Evolutionary conservation across 2,329 filamentous ascomycete genomes (phyloP).

Genomic region (Aspergillus neoniger): DNA sequence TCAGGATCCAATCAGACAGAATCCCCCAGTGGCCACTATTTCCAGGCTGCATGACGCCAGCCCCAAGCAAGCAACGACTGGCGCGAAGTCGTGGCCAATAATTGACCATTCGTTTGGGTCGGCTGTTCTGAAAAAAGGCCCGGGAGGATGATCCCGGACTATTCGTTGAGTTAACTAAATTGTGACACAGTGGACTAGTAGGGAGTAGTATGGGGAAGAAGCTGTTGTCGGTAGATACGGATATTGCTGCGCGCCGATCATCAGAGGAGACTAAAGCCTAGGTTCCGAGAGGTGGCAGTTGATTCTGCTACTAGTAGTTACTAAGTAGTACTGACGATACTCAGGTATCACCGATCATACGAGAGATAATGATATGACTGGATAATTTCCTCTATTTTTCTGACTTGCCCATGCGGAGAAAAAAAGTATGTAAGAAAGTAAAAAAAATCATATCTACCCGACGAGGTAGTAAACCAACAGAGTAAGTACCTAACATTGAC

Average conservation of each 20-base stretch:
- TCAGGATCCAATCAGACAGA: constrained; percentile 24
- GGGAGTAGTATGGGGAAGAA: constrained; percentile 9
- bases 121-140: constrained; percentile 9
- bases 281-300: not conserved
- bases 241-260: not conserved
- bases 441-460: not conserved
- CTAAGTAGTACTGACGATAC: not conserved
- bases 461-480: not conserved
- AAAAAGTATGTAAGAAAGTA: too few relatives aligned
- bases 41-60: constrained; percentile 38
- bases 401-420: too few relatives aligned
- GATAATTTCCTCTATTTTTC: too few relatives aligned
- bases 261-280: not conserved
- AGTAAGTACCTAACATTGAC: not conserved
- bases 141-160: constrained; percentile 12
- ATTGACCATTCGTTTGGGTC: constrained; percentile 21
- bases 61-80: constrained; percentile 24
- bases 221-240: not conserved
- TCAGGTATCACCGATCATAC: constrained; percentile 7
- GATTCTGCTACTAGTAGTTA: too few relatives aligned
- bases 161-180: too few relatives aligned
- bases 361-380: too few relatives aligned
- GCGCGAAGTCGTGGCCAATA: constrained; percentile 27
- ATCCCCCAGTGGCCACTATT: constrained; percentile 29
- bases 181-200: not conserved